Evolutionary conservation across 371 early-diverging fungal genomes (phyloP).

Genomic region (Mucor plumbeus): DNA sequence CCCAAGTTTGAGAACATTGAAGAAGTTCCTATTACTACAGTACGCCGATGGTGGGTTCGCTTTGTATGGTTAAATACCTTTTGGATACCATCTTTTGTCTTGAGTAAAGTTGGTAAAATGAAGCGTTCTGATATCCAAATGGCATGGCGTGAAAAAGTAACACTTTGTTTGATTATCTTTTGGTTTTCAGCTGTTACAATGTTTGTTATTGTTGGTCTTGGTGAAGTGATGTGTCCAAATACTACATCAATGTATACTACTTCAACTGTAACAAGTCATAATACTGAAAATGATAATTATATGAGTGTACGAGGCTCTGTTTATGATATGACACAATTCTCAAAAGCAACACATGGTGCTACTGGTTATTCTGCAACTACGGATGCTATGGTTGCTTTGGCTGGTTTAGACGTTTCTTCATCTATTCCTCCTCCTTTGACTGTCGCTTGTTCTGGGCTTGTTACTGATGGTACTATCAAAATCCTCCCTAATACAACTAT

Average conservation of each 20-base stretch:
- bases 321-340: slow-evolving; percentile 67
- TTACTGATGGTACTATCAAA: slow-evolving; percentile 29
- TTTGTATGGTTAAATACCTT: slow-evolving; percentile 84
- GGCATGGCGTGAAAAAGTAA: slow-evolving; percentile 95
- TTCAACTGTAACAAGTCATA: slow-evolving; percentile 40
- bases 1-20: slow-evolving; percentile 54
- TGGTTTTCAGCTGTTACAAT: slow-evolving; percentile 74
- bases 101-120: slow-evolving; percentile 68
- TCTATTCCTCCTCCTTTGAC: slow-evolving; percentile 76
- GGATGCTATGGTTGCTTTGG: slow-evolving; percentile 60
- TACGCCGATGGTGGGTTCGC: slow-evolving; percentile 78
- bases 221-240: slow-evolving; percentile 83
- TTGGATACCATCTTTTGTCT: slow-evolving; percentile 76
- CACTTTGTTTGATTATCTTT: slow-evolving; percentile 84
- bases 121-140: slow-evolving; percentile 80
- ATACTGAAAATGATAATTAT: slow-evolving; percentile 44
- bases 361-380: slow-evolving; percentile 39
- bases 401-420: slow-evolving; percentile 65
- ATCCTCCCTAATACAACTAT: slow-evolving; percentile 32
- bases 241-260: slow-evolving; percentile 62
- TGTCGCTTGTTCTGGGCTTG: slow-evolving; percentile 53
- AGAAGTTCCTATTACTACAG: slow-evolving; percentile 48
- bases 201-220: slow-evolving; percentile 87
- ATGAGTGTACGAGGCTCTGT: slow-evolving; percentile 70
- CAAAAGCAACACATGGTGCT: slow-evolving; percentile 50